These are phyloP conservation scores for Saccharomyces paradoxus DNA, from an alignment of 805 yeast genomes.

Conservation along the genomic window DNA sequence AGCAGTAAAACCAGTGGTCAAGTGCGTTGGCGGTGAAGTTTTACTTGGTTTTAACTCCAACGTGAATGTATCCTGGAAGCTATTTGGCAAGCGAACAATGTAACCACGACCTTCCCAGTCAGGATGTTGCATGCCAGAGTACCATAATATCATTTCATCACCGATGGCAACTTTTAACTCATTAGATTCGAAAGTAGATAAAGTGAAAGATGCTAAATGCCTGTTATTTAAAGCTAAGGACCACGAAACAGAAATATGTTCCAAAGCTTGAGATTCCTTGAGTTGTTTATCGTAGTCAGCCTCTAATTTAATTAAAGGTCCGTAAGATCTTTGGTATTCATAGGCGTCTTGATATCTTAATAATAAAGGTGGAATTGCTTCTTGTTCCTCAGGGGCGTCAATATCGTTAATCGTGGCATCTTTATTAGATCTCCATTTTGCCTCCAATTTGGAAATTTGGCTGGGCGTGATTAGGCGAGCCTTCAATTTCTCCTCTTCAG, in stretches of 20 bases:
- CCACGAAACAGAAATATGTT: constrained; percentile 69
- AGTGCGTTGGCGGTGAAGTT: constrained; percentile 42
- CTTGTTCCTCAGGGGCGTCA: constrained; percentile 42
- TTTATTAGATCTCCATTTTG: constrained; percentile 69
- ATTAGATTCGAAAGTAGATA: constrained; percentile 58
- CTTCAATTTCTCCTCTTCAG: constrained; percentile 51
- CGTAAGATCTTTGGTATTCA: constrained; percentile 78
- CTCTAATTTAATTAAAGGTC: constrained; percentile 74
- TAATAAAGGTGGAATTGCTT: constrained; percentile 61
- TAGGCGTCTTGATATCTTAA: constrained; percentile 75
- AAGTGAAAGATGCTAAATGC: constrained; percentile 59
- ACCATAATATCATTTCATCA: constrained; percentile 66
- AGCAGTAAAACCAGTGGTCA: constrained; percentile 63
- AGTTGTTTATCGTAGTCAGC: constrained; percentile 69
- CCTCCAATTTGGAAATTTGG: constrained; percentile 67
- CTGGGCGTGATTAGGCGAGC: constrained; percentile 50
- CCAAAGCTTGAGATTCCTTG: constrained; percentile 71
- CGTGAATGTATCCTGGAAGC: constrained; percentile 59
- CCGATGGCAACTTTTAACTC: constrained; percentile 73
- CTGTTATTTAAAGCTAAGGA: constrained; percentile 54
- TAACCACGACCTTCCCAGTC: constrained; percentile 71
- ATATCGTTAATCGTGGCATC: constrained; percentile 65
- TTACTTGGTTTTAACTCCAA: constrained; percentile 50
- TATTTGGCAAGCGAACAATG: constrained; percentile 62
- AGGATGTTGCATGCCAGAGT: constrained; percentile 46